Evolutionary conservation across 805 yeast species (phyloP), one percentile per base, ranked within the genome.

Genomic region (Candida broadrunensis): DNA sequence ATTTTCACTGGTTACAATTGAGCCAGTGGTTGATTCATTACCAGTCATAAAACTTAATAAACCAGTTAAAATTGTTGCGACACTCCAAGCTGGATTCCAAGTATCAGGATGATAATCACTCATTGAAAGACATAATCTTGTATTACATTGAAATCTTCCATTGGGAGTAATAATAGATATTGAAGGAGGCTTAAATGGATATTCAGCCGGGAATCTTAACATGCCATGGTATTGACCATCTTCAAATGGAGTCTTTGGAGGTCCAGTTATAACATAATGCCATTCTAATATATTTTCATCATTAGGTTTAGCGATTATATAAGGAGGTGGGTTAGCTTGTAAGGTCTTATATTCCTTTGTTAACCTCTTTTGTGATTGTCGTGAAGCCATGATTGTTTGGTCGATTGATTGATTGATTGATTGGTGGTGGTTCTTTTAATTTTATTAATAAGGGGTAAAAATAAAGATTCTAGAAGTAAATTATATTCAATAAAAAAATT

Each of bases 41-140:
- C 93, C 83, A 1, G 95, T 88, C 98, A 90, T 90, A 55, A 90
- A 90, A 58, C 96, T 87, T 49, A 90, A 68, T 27, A 90, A 67
- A 0, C 97, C 98, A 9, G 82, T 86, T 51, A 90, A 71, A 16
- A 90, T 90, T 0, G 97, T 89, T 25, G 88, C 72, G 19, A 90
- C 97, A 34, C 89, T 81, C 97, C 97, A 90, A 5, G 95, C 88
- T 1, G 98, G 97, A 60, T 90, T 89, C 98, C 98, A 90, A 1
- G 85, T 70, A 60, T 89, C 93, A 3, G 96, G 97, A 53, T 90
- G 98, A 61, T 80, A 90, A 64, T 90, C 97, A 54, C 95, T 83
- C 84, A 90, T 89, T n/a, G 90, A 81, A 36, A 90, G 69, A 64
- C 98, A 90, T 20, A 90, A 72, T 36, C 96, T 70, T 3, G 88